Evolutionary conservation across 768 basidiomycete species (phyloP).

Genomic region (Pleurotus sapidus): DNA sequence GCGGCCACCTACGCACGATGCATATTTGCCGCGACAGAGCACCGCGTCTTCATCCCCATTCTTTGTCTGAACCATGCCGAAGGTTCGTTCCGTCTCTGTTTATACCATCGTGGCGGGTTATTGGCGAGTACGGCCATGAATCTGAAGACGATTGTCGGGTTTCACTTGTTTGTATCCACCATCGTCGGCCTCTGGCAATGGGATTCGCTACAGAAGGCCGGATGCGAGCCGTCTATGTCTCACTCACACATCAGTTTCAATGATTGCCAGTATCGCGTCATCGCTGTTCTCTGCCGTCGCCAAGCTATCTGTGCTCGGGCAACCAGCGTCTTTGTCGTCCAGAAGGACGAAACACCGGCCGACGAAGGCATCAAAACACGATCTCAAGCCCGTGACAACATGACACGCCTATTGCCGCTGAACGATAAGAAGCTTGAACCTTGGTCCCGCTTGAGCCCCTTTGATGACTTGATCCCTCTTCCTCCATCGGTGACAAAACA

Average conservation of each 20-base stretch:
- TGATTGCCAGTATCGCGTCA: neutral
- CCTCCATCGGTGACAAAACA: neutral
- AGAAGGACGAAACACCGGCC: neutral
- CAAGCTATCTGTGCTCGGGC: neutral
- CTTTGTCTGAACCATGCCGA: neutral
- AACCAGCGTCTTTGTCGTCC: slow-evolving; percentile 1
- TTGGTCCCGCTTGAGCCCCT: neutral
- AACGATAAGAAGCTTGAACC: neutral
- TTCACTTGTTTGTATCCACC: slow-evolving; percentile 1
- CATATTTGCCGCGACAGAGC: slow-evolving; percentile 5
- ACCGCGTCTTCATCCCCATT: slow-evolving; percentile 1
- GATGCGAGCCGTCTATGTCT: neutral
- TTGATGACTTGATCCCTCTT: neutral
- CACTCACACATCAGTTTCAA: slow-evolving; percentile 1
- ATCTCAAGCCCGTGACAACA: neutral
- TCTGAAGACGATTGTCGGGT: neutral
- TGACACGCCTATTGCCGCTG: neutral
- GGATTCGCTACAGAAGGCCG: slow-evolving; percentile 1
- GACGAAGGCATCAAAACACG: neutral
- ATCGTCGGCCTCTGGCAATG: neutral
- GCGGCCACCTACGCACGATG: slow-evolving; percentile 8
- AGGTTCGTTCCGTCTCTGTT: neutral
- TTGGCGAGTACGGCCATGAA: neutral
- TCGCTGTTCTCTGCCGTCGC: slow-evolving; percentile 2
- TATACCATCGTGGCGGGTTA: slow-evolving; percentile 3